phyloP scores from a whole-genome alignment of 75 land plant genomes.

The Sequoia sempervirens region DNA sequence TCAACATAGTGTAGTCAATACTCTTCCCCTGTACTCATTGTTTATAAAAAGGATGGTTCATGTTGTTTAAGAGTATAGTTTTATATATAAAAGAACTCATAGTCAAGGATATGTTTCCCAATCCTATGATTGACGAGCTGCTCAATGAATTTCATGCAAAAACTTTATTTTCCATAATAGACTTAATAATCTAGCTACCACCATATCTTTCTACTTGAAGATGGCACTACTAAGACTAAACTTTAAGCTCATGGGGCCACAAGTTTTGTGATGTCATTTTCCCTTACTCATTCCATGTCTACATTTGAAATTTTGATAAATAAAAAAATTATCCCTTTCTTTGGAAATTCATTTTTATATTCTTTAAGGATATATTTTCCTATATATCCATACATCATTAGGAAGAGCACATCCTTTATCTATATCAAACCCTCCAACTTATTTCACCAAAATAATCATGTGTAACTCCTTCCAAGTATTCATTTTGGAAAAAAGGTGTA shows the following conservation, averaged over 20 bases:
- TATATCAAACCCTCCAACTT: too few relatives aligned
- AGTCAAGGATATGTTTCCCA: neutral
- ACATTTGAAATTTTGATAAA: too few relatives aligned
- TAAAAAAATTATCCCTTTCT: too few relatives aligned
- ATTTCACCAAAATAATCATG: too few relatives aligned
- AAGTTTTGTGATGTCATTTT: neutral
- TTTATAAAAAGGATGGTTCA: neutral
- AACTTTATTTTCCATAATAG: neutral
- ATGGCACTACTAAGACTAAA: neutral
- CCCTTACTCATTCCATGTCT: too few relatives aligned
- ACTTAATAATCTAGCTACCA: neutral
- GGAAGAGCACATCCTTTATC: too few relatives aligned
- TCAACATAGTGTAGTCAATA: neutral
- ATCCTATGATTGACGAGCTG: neutral
- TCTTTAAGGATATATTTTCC: too few relatives aligned
- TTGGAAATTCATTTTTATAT: too few relatives aligned
- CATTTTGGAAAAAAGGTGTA: too few relatives aligned
- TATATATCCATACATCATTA: too few relatives aligned
- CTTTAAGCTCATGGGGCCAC: too few relatives aligned
- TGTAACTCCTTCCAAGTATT: too few relatives aligned
- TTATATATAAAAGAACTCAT: neutral
- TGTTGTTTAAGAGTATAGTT: neutral
- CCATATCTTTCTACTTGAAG: neutral
- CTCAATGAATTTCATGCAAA: neutral
- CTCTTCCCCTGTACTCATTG: neutral